phyloP scores from a whole-genome alignment of 306 rosid species.

The Vigna reflexopilosa region DNA sequence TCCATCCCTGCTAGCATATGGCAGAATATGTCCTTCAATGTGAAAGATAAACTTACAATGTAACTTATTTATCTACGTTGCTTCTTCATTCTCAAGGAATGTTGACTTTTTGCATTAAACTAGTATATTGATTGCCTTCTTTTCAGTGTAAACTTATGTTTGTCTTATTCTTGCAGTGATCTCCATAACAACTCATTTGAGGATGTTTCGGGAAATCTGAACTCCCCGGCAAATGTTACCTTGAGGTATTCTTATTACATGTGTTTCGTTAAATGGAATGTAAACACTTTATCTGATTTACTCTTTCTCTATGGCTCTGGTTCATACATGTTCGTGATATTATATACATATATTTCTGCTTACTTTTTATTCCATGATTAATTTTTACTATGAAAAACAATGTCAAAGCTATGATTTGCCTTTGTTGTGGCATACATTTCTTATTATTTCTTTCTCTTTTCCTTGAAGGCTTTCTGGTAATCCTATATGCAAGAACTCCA shows the following conservation, averaged over 20 bases:
- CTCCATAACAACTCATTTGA: slow-evolving; percentile 69
- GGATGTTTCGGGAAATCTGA: slow-evolving; percentile 50
- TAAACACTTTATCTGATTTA: slow-evolving; percentile 16
- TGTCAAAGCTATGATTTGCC: slow-evolving; percentile 21
- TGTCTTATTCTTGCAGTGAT: slow-evolving; percentile 61
- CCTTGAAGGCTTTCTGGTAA: slow-evolving; percentile 76
- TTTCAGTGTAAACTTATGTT: slow-evolving; percentile 38
- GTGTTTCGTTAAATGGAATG: slow-evolving; percentile 28
- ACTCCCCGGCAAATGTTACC: slow-evolving; percentile 67
- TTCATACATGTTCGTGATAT: slow-evolving; percentile 30
- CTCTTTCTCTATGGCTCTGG: slow-evolving; percentile 11
- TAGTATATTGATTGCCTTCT: slow-evolving; percentile 24
- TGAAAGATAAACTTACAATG: slow-evolving; percentile 57
- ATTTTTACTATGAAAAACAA: slow-evolving; percentile 17
- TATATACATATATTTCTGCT: not conserved
- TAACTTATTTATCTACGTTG: slow-evolving; percentile 47
- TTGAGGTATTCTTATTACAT: slow-evolving; percentile 62
- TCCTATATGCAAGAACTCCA: slow-evolving; percentile 72
- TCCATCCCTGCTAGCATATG: slow-evolving; percentile 60
- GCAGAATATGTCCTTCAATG: slow-evolving; percentile 55
- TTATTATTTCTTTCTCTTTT: slow-evolving; percentile 32
- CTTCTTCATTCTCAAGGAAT: slow-evolving; percentile 17
- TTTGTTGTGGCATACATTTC: slow-evolving; percentile 31
- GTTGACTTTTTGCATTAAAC: slow-evolving; percentile 33
- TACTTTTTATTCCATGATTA: slow-evolving; percentile 25